These are phyloP conservation scores for Rhodotorula sp. DNA, from an alignment of 1,284 basidiomycete genomes.

Conservation along the genomic window DNA sequence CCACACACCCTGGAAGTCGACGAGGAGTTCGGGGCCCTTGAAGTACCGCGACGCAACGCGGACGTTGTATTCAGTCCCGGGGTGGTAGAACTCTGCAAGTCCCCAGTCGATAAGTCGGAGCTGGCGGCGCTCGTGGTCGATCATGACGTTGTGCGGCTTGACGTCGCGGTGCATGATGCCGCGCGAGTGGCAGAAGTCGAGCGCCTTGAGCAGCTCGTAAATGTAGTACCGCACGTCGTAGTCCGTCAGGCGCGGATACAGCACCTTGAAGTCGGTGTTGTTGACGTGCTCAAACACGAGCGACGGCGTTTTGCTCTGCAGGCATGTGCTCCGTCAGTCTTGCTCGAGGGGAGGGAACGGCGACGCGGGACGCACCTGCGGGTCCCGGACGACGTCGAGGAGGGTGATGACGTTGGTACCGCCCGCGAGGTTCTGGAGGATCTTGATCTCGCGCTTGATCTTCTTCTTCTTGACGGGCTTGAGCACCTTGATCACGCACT, in stretches of 20 bases:
- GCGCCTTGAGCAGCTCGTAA: slow-evolving; percentile 92
- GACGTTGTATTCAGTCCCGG: slow-evolving; percentile 90
- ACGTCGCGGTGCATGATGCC: slow-evolving; percentile 84
- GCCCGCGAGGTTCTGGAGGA: slow-evolving; percentile 92
- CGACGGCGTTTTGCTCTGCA: slow-evolving; percentile 88
- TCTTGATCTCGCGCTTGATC: slow-evolving; percentile 98
- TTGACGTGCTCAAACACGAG: slow-evolving; percentile 82
- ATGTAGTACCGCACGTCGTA: slow-evolving; percentile 98
- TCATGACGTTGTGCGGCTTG: slow-evolving; percentile 99
- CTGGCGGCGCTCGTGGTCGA: slow-evolving; percentile 96
- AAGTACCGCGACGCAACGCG: slow-evolving; percentile 85
- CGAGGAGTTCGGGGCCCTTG: slow-evolving; percentile 95
- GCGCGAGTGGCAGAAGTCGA: slow-evolving; percentile 97
- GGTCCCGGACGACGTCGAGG: slow-evolving; percentile 92
- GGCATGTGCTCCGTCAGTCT: not conserved
- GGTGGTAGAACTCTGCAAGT: slow-evolving; percentile 97
- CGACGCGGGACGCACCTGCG: slow-evolving; percentile 34
- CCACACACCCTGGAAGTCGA: slow-evolving; percentile 99
- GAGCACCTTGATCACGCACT: slow-evolving; percentile 97
- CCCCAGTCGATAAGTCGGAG: slow-evolving; percentile 98
- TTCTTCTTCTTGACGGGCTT: slow-evolving; percentile 99
- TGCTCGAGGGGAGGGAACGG: not conserved
- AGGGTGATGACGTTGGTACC: slow-evolving; percentile 85
- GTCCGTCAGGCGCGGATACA: slow-evolving; percentile 85
- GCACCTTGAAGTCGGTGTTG: slow-evolving; percentile 95